Base-by-base conservation (phyloP, 2,329 filamentous ascomycete genomes). In the Diaporthe longicolla region DNA sequence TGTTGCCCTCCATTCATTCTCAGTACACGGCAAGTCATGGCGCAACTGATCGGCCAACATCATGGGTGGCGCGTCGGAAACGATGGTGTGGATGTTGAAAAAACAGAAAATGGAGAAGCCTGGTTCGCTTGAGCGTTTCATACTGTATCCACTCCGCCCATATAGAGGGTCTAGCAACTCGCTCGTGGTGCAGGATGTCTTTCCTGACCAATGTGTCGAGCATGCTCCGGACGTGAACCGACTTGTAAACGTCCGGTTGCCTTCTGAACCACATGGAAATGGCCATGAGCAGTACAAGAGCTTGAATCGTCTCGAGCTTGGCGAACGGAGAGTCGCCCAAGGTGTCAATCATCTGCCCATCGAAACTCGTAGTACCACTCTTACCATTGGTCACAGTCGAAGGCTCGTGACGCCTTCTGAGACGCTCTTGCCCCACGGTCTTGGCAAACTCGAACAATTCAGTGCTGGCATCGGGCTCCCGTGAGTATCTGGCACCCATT, bases 81-180 rank as follows among this genome's bases (percentile, higher is more conserved):
- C 54, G 11, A 57, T 57, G 8, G 54, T 57, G 17, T 57, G 29
- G 4, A 57, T 35, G 54, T 57, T 57, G 8, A 57, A 57, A 35
- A 57, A 57, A 8, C 54, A 57, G 29, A 57, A 57, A 35, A 11
- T 35, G 26, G 26, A 57, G 29, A n/a, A 57, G 54, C 54, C 54
- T 57, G 29, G 54, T 57, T 35, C 54, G 54, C 29, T 57, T 57
- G 54, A 57, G 10, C 4, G 26, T 35, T 35, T 57, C 54, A 10
- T 57, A 57, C 29, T 57, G 54, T 35, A 57, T 57, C 54, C 54
- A 57, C 29, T 57, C 29, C 29, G 54, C 54, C 54, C 54, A 57
- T 6, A 29, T 57, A 57, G 26, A 57, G 4, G 54, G 54, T 9
- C 54, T 57, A 6, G 54, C n/a, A 11, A 4, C 54, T 35, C 54